phyloP scores from a whole-genome alignment of 2,329 filamentous ascomycete species.

The Nemania sp. region DNA sequence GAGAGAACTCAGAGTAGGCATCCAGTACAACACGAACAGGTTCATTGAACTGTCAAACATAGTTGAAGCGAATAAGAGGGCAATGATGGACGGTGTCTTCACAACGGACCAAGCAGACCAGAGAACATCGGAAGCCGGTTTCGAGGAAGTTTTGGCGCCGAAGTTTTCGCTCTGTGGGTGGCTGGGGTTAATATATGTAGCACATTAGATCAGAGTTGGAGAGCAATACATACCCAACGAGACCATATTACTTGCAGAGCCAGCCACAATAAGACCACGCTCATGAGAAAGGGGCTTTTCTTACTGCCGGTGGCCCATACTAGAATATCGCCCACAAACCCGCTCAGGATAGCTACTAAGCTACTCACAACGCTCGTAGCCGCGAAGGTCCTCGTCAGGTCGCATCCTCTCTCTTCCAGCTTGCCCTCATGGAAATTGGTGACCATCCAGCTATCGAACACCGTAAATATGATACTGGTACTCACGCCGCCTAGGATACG shows the following conservation, averaged over 20 bases:
- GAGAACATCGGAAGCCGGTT: background rate
- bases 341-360: slow-evolving; percentile 57
- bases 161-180: slow-evolving; percentile 34
- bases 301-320: slow-evolving; percentile 52
- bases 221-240: slow-evolving; percentile 49
- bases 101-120: slow-evolving; percentile 31
- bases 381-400: slow-evolving; percentile 51
- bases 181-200: too few relatives aligned
- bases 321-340: slow-evolving; percentile 55
- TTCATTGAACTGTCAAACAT: slow-evolving; percentile 66
- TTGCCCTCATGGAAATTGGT: slow-evolving; percentile 54
- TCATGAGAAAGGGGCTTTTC: slow-evolving; percentile 56
- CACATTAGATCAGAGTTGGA: background rate
- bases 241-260: slow-evolving; percentile 51
- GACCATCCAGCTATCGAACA: slow-evolving; percentile 65
- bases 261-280: slow-evolving; percentile 44
- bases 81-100: slow-evolving; percentile 52
- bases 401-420: slow-evolving; percentile 45
- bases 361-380: slow-evolving; percentile 57
- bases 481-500: slow-evolving; percentile 58
- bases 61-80: slow-evolving; percentile 55
- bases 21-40: slow-evolving; percentile 66
- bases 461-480: slow-evolving; percentile 60
- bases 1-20: slow-evolving; percentile 54
- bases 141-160: slow-evolving; percentile 24